Evolutionary conservation across 2,329 filamentous ascomycete species (phyloP), one percentile per base, ranked within the genome.

Genomic region (Beauveria sp.): DNA sequence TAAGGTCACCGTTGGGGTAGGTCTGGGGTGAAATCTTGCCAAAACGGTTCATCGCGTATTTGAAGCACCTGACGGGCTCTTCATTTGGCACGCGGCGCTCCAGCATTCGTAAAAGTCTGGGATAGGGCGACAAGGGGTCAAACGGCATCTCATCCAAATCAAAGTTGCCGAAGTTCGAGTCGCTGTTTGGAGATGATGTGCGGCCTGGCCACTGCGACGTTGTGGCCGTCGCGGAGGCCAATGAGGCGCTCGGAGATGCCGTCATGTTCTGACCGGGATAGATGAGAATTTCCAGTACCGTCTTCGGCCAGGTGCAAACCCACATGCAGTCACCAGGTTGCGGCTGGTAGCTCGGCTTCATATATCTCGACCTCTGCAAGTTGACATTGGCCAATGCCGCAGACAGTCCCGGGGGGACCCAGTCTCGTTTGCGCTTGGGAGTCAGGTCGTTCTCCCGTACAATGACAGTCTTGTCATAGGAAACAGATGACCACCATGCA

Each of bases 221-320:
- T 7, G 66, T 47, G 45, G 20, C 50, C 18, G 68, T 64, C 6
- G 65, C 46, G 22, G 24, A 7, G 28, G 65, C 53, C 8, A 62
- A 38, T 7, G 54, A 20, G 8, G 61, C n/a, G 46, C 42, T 46
- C 22, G 58, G 3, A 3, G 60, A 51, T 8, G 70, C 70, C 65
- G 77, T 81, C 58, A 74, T 77, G 66, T 81, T 83, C 65, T 84
- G 80, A 26, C 73, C 72, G 1, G 81, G 76, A 64, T 84, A 86
- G 46, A 86, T 81, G 65, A 84, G 84, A 3, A 84, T 70, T 57
- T 86, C 82, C 5, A 86, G 73, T 3, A 77, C 73, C 0, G 81
- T 84, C 30, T 78, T 74, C 2, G 81, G 80, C 83, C 83, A 86
- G 2, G 74, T 79, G 67, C 83, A 86, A 24, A 86, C 75, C 83